Percentiles rank a stretch among this genome's conserved stretches.
Evolutionary conservation across 495 filamentous ascomycete genomes (phyloP).

Genomic region (Lophiostoma macrostomum): DNA sequence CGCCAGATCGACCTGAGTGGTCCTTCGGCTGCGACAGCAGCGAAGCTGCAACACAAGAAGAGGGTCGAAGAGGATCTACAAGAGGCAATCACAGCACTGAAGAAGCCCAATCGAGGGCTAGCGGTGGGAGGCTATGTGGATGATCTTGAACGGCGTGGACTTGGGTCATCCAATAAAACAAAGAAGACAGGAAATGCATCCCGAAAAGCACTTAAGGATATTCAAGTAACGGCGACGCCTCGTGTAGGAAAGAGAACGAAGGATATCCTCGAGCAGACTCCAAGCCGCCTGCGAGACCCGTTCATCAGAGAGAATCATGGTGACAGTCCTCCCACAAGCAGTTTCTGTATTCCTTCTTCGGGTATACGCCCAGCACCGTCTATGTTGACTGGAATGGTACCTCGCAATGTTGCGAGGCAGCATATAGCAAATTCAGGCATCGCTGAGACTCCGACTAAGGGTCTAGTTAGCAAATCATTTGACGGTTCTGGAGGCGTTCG

Average conservation of each 20-base stretch:
- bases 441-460: slow-evolving; percentile 26
- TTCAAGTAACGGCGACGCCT: slow-evolving; percentile 41
- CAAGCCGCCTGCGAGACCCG: slow-evolving; percentile 18
- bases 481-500: not conserved
- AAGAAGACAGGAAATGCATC: slow-evolving; percentile 61
- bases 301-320: slow-evolving; percentile 21
- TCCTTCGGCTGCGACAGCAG: slow-evolving; percentile 55
- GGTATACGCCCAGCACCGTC: slow-evolving; percentile 25
- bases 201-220: slow-evolving; percentile 50
- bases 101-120: slow-evolving; percentile 81
- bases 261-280: slow-evolving; percentile 22
- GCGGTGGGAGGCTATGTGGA: slow-evolving; percentile 71
- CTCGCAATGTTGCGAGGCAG: slow-evolving; percentile 14
- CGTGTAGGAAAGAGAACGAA: slow-evolving; percentile 21
- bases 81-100: slow-evolving; percentile 76
- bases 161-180: slow-evolving; percentile 29
- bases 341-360: slow-evolving; percentile 35
- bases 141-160: slow-evolving; percentile 60
- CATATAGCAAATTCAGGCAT: not conserved
- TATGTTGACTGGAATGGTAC: slow-evolving; percentile 14
- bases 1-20: slow-evolving; percentile 67
- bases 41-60: slow-evolving; percentile 70
- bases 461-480: slow-evolving; percentile 2
- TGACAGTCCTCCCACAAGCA: slow-evolving; percentile 20
- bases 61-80: slow-evolving; percentile 75